Percentiles rank a stretch among this genome's conserved stretches.
These are phyloP conservation scores for Tolypocladium amazonense DNA, from an alignment of 2,329 filamentous ascomycete genomes.

Conservation along the genomic window DNA sequence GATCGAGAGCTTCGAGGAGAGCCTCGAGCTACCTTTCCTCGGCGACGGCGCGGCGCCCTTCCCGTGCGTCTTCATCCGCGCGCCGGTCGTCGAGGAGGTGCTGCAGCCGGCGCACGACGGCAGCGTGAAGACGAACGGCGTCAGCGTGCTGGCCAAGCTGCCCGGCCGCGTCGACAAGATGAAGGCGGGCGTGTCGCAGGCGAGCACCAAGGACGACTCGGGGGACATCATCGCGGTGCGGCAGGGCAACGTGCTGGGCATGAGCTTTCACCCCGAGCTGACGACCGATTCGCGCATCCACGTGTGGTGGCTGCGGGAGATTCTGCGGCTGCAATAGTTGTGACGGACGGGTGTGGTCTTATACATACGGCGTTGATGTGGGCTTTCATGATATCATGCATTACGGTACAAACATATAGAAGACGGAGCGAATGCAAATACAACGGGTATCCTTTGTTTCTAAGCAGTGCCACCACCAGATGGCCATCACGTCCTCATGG, in stretches of 20 bases:
- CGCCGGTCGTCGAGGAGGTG: constrained; percentile 82
- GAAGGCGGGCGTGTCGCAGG: constrained; percentile 25
- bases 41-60: constrained; percentile 34
- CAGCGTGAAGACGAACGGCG: constrained; percentile 12
- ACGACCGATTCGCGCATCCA: constrained; percentile 84
- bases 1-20: constrained; percentile 78
- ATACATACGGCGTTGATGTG: neutral
- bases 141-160: constrained; percentile 42
- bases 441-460: neutral
- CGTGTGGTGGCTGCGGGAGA: constrained; percentile 80
- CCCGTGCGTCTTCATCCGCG: constrained; percentile 83
- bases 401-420: neutral
- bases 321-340: constrained; percentile 13
- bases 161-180: constrained; percentile 28
- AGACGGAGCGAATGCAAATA: neutral
- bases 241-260: constrained; percentile 88
- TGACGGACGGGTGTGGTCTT: neutral
- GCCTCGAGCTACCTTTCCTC: constrained; percentile 64
- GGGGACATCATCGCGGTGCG: constrained; percentile 80
- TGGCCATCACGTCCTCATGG: neutral
- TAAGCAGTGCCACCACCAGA: neutral
- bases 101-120: constrained; percentile 30
- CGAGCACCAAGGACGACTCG: constrained; percentile 28
- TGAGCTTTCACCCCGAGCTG: constrained; percentile 91
- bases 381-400: neutral